Conservation (phyloP, 495 filamentous ascomycete genomes). For the Hypoxylon rickii region DNA sequence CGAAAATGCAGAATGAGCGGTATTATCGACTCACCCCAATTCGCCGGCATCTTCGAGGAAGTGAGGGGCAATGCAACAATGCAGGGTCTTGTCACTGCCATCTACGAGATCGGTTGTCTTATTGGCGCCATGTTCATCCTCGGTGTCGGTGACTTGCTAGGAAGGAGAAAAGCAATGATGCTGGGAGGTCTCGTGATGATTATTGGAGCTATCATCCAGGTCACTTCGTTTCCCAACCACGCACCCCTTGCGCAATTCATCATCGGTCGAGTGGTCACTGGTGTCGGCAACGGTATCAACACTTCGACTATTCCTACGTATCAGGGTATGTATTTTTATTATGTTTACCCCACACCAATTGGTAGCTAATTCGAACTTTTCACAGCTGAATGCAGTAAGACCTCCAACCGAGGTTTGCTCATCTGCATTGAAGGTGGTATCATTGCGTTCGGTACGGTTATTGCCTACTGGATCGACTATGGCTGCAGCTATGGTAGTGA, state of each 20-base stretch:
- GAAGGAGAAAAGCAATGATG: conserved; percentile 61
- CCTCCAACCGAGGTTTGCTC: conserved; percentile 70
- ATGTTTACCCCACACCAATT: conserved; percentile 39
- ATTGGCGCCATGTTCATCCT: conserved; percentile 74
- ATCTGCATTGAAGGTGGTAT: conserved; percentile 78
- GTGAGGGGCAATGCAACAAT: conserved; percentile 69
- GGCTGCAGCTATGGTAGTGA: conserved; percentile 65
- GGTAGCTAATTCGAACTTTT: conserved; percentile 8
- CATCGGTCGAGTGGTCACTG: conserved; percentile 68
- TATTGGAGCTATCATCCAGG: conserved; percentile 67
- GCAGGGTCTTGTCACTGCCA: conserved; percentile 81
- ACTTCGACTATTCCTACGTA: conserved; percentile 75
- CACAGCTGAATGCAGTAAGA: conserved; percentile 56
- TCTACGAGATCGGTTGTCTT: conserved; percentile 83
- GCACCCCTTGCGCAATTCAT: conserved; percentile 65
- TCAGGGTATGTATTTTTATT: conserved; percentile 67
- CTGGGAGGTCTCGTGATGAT: conserved; percentile 71
- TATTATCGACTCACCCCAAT: conserved; percentile 74
- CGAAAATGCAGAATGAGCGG: conserved; percentile 63
- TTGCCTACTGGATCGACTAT: conserved; percentile 79
- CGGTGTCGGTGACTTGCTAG: conserved; percentile 67
- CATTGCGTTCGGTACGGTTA: conserved; percentile 71
- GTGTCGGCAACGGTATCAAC: conserved; percentile 74
- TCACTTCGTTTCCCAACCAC: conserved; percentile 50
- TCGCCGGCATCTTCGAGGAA: conserved; percentile 71